Conservation (phyloP, 1,139 yeast species). For the Torulaspora pretoriensis region DNA sequence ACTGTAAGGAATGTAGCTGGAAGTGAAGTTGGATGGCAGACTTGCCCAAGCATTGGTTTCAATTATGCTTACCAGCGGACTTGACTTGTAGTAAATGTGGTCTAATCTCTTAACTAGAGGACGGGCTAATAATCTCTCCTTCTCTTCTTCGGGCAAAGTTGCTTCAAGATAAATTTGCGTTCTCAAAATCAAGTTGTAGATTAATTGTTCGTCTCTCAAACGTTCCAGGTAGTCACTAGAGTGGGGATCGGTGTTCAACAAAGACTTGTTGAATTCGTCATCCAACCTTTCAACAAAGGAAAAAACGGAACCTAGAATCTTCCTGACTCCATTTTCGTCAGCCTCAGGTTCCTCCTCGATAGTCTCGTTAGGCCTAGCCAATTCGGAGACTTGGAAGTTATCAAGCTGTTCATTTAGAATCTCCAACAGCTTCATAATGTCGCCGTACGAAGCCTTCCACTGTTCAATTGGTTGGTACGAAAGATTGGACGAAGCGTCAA, state of each 20-base stretch:
- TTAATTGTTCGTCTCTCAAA: constrained; percentile 76
- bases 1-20: constrained; percentile 30
- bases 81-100: constrained; percentile 90
- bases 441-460: constrained; percentile 70
- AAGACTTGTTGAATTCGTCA: constrained; percentile 86
- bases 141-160: constrained; percentile 47
- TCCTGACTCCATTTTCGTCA: constrained; percentile 61
- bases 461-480: constrained; percentile 73
- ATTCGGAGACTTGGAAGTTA: constrained; percentile 69
- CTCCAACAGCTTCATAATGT: constrained; percentile 58
- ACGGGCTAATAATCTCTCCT: constrained; percentile 67
- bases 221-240: constrained; percentile 90
- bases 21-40: constrained; percentile 36
- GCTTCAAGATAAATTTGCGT: constrained; percentile 81
- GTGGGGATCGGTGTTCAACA: constrained; percentile 89
- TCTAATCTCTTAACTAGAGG: constrained; percentile 81
- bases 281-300: constrained; percentile 90
- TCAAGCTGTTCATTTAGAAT: constrained; percentile 59
- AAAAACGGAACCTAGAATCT: constrained; percentile 77
- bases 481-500: constrained; percentile 68
- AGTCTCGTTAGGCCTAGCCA: constrained; percentile 74
- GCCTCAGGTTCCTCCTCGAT: constrained; percentile 72
- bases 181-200: constrained; percentile 75
- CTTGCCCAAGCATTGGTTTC: constrained; percentile 71
- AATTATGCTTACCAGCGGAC: constrained; percentile 60